Evolutionary conservation across 371 early-diverging fungal species (phyloP), one percentile per base, ranked within the genome.

Genomic region (Lichtheimia ramosa): DNA sequence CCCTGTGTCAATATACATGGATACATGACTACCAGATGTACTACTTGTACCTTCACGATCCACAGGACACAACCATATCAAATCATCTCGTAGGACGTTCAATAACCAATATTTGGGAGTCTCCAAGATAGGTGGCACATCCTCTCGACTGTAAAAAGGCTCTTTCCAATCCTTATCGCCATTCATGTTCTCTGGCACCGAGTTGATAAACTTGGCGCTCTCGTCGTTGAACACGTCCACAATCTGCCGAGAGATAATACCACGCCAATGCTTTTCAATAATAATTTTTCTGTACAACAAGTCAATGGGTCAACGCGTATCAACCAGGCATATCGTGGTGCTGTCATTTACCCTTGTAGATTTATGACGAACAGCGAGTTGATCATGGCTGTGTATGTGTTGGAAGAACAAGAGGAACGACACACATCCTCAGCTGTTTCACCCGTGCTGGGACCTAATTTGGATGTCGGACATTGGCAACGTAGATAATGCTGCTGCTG

Each of bases 251-350:
- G 91, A 77, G 56, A 88, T 80, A 61, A 88, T 69, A 27, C 86
- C 84, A 60, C 91, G 83, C 92, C 92, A 95, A 66, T 93, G 93
- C 64, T 93, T 93, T 71, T 94, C 91, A 49, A 95, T 86, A 58
- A 95, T 86, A 58, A 90, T 87, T 66, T 87, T 88, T 49, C 92
- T 94, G 51, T 34, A 74, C 23, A 14, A n/a, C 12, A 34, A 62
- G 46, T 28, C 48, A 46, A 49, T 24, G 34, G 54, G 21, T 2
- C 1, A 25, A 18, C 52, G 7, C n/a, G 18, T 16, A 43, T 23
- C 48, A 48, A 56, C 53, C 56, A 51, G 20, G 14, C 2, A n/a
- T 56, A 27, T 15, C 50, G 25, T 27, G 51, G 28, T n/a, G n/a
- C n/a, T n/a, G n/a, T n/a, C n/a, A 27, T 18, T 71, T 83, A 86